Evolutionary conservation across 225 moss, liverwort and hornwort species (phyloP).

Genomic region (Rhytidiadelphus loreus): DNA sequence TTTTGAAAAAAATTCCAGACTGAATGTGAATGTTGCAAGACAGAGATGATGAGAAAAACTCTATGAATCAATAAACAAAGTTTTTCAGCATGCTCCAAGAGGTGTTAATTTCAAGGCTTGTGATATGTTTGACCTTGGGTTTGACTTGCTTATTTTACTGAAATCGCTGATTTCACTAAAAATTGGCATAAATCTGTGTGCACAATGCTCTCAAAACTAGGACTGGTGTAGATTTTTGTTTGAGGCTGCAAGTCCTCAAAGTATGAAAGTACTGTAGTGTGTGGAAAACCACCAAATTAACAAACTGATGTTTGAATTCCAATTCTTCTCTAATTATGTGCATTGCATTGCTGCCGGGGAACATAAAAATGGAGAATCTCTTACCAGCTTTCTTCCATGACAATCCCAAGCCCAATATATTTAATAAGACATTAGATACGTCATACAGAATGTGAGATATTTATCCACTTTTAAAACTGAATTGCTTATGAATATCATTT

Average conservation of each 20-base stretch:
- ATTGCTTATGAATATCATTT: no score
- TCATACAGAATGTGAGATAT: no score
- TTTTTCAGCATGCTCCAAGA: background rate
- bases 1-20: background rate
- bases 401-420: no score
- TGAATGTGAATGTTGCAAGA: background rate
- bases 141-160: background rate
- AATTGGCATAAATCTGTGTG: background rate
- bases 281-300: background rate
- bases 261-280: background rate
- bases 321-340: no score
- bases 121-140: background rate
- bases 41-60: background rate
- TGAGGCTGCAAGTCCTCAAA: background rate
- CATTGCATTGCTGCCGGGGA: no score
- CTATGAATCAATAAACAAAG: background rate
- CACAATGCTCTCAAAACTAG: background rate
- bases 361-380: no score
- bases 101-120: background rate
- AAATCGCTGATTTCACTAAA: background rate
- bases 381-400: no score
- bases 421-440: no score
- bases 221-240: rapidly evolving
- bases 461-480: no score
- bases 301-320: background rate